Evolutionary conservation across 768 basidiomycete genomes (phyloP).

Genomic region (Tephrocybe sp.): DNA sequence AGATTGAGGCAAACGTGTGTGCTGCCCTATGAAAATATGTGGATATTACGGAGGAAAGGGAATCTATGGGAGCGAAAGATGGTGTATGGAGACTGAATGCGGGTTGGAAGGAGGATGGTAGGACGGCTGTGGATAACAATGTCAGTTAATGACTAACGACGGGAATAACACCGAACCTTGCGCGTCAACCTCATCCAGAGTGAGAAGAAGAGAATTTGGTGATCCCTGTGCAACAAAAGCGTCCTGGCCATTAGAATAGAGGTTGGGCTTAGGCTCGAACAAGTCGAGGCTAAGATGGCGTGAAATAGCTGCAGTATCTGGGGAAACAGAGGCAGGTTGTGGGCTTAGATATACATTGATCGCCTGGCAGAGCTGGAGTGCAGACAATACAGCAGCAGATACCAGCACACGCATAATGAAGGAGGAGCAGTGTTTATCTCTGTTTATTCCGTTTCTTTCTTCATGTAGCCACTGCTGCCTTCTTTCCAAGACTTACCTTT

Average conservation of each 20-base stretch:
- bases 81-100: conserved; percentile 42
- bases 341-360: conserved; percentile 63
- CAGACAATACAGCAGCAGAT: conserved; percentile 27
- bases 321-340: conserved; percentile 27
- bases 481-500: too few species aligned
- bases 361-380: conserved; percentile 41
- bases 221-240: conserved; percentile 57
- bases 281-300: conserved; percentile 71
- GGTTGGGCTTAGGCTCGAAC: conserved; percentile 48
- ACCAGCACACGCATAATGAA: conserved; percentile 23
- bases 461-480: too few species aligned
- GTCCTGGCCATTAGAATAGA: conserved; percentile 33
- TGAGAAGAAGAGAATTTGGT: conserved; percentile 50
- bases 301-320: conserved; percentile 51
- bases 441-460: conserved; percentile 21
- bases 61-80: conserved; percentile 27
- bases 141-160: conserved; percentile 3
- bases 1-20: conserved; percentile 55
- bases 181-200: conserved; percentile 52
- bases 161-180: conserved; percentile 38
- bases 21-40: conserved; percentile 58
- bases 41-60: conserved; percentile 51
- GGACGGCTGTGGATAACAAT: conserved; percentile 38
- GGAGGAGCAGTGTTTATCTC: conserved; percentile 23
- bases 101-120: conserved; percentile 49